phyloP scores from a whole-genome alignment of 1,284 basidiomycete species.

The Vanrija humicola region DNA sequence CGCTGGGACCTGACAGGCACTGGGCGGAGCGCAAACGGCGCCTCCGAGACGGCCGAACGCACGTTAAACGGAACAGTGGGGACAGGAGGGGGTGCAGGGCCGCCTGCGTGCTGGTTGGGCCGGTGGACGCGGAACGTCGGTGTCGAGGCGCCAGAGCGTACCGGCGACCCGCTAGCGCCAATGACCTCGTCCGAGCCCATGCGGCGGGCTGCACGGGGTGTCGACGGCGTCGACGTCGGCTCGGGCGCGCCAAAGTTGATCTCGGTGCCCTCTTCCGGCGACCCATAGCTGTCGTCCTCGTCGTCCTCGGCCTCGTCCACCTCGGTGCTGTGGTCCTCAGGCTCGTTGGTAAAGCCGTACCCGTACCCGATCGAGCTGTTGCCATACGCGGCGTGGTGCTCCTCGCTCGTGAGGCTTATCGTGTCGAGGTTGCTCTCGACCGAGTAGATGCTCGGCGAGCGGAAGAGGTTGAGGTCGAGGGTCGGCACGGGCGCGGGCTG shows the following conservation, averaged over 20 bases:
- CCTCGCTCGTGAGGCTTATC: neutral
- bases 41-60: conserved; percentile 8
- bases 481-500: conserved; percentile 30
- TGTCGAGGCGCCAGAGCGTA: neutral
- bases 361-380: neutral
- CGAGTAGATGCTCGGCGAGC: conserved; percentile 36
- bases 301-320: neutral
- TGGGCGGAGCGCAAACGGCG: conserved; percentile 14
- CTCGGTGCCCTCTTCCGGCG: neutral
- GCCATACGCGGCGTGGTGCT: neutral
- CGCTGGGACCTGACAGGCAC: conserved; percentile 9
- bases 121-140: neutral
- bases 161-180: neutral
- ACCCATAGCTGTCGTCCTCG: conserved; percentile 1
- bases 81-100: neutral
- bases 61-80: neutral
- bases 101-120: neutral
- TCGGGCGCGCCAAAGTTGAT: neutral
- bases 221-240: conserved; percentile 5
- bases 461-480: conserved; percentile 40
- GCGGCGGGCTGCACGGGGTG: conserved; percentile 6
- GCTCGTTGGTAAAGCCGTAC: neutral
- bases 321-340: neutral
- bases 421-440: conserved; percentile 22
- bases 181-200: neutral